Conservation (phyloP, 345 rosid species). For the Turritis glabra region DNA sequence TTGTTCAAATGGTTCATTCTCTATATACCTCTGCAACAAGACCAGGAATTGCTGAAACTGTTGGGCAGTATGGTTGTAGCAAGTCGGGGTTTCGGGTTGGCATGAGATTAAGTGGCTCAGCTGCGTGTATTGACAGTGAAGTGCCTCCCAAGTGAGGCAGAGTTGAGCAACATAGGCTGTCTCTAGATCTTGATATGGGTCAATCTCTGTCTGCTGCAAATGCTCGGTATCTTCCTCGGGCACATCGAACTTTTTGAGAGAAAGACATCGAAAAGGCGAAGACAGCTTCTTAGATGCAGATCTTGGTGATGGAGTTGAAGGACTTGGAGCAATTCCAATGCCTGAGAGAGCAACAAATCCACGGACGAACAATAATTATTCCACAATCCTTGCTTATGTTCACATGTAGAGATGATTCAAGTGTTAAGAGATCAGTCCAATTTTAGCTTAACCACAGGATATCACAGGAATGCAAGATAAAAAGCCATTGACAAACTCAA, state of each 20-base stretch:
- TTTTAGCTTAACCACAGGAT: neutral
- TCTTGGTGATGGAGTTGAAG: conserved; percentile 77
- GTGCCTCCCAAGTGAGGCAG: conserved; percentile 97
- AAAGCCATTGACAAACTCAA: neutral
- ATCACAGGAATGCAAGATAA: neutral
- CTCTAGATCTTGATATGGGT: conserved; percentile 75
- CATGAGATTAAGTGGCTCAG: conserved; percentile 66
- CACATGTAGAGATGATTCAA: conserved; percentile 1
- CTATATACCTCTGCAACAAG: conserved; percentile 83
- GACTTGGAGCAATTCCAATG: conserved; percentile 50
- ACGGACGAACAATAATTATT: neutral
- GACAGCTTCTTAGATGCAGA: conserved; percentile 76
- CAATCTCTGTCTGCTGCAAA: conserved; percentile 47
- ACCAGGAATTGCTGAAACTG: conserved; percentile 90
- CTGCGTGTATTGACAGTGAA: conserved; percentile 91
- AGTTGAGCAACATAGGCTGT: conserved; percentile 88
- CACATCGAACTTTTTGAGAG: conserved; percentile 63
- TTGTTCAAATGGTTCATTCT: conserved; percentile 88
- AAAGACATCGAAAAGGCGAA: conserved; percentile 89
- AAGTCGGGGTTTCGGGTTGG: conserved; percentile 60
- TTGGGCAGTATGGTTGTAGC: conserved; percentile 81
- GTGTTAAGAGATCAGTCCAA: neutral
- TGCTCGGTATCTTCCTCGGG: conserved; percentile 71
- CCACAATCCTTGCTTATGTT: conserved; percentile 5
- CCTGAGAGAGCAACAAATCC: conserved; percentile 22